Percentiles rank a stretch among this genome's conserved stretches.
Evolutionary conservation across 164 flowering plant genomes (phyloP).

Genomic region (Amborella trichopoda): DNA sequence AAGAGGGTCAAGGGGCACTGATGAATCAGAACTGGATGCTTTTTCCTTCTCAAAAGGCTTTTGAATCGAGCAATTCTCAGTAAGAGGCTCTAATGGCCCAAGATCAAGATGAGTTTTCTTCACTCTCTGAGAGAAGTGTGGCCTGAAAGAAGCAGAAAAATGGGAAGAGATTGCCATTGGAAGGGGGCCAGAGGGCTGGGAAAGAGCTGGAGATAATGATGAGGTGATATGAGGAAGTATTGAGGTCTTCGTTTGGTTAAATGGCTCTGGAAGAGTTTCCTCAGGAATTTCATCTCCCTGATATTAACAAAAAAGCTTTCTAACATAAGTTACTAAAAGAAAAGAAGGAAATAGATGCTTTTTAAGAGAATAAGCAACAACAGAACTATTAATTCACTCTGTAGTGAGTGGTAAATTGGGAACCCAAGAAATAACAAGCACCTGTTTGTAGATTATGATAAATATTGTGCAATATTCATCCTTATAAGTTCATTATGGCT

Average conservation of each 20-base stretch:
- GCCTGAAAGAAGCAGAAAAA: constrained; percentile 30
- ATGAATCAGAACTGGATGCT: constrained; percentile 6
- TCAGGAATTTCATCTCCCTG: constrained; percentile 68
- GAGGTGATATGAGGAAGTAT: constrained; percentile 2
- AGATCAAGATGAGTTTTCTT: constrained; percentile 8
- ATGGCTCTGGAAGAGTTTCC: constrained; percentile 47
- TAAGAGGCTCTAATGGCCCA: too few relatives aligned
- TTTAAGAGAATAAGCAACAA: background rate
- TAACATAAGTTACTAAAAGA: too few relatives aligned
- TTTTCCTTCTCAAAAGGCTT: too few relatives aligned
- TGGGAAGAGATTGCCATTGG: constrained; percentile 26
- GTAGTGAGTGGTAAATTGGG: background rate
- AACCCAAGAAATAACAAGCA: background rate
- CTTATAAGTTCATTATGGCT: too few relatives aligned
- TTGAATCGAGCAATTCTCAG: too few relatives aligned
- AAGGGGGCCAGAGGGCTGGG: constrained; percentile 9
- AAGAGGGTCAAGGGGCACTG: constrained; percentile 8
- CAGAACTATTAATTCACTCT: too few relatives aligned
- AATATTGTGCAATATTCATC: too few relatives aligned
- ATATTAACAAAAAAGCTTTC: background rate
- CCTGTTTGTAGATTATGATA: background rate
- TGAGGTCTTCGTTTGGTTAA: constrained; percentile 17
- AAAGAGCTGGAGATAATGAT: constrained; percentile 7
- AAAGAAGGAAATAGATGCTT: background rate
- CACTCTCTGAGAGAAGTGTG: constrained; percentile 24